Evolutionary conservation across 2,329 filamentous ascomycete species (phyloP), one percentile per base, ranked within the genome.

Genomic region (Alternaria brassicicola): DNA sequence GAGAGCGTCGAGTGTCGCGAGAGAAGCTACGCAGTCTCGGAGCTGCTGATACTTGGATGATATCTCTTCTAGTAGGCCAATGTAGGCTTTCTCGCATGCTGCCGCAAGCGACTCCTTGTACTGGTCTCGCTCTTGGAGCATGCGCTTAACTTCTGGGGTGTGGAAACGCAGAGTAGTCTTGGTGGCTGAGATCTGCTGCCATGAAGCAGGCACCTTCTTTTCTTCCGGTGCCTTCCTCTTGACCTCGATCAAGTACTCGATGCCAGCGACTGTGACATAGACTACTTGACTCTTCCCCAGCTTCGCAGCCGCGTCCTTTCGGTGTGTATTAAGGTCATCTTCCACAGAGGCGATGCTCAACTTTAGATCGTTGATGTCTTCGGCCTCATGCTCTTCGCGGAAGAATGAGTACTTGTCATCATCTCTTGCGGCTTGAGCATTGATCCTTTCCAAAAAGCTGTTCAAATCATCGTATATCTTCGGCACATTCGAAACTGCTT

Each of bases 381-480:
- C 93, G 0, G 91, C 96, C 77, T 97, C 94, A 62, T 92, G 85
- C 36, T 89, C 86, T 63, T 97, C 92, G 6, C 89, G 87, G 76
- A 99, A 97, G 82, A 99, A 99, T 33, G 85, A 83, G 75, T 97
- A 98, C 75, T 97, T 97, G 82, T 99, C 93, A 71, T 98, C 89
- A 23, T 86, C 87, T 47, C 88, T 89, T 0, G 94, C 95, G 1
- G 95, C 91, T 65, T 91, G 85, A 30, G 89, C 82, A 68, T 96
- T 96, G 78, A 99, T 95, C 60, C 88, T 89, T 52, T 96, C 89
- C 2, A 99, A 85, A 71, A 91, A 93, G 1, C 82, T 83, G 17
- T 91, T 82, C 5, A 98, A 86, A 17, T 88, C 86, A 19, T 89
- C 84, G 7, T 89, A 82, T 49, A 98, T 96, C 12, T 82, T 84